Percentiles rank a stretch among this genome's conserved stretches.
phyloP scores from a whole-genome alignment of 2,329 filamentous ascomycete species.

The Exutisphaerella laricina region DNA sequence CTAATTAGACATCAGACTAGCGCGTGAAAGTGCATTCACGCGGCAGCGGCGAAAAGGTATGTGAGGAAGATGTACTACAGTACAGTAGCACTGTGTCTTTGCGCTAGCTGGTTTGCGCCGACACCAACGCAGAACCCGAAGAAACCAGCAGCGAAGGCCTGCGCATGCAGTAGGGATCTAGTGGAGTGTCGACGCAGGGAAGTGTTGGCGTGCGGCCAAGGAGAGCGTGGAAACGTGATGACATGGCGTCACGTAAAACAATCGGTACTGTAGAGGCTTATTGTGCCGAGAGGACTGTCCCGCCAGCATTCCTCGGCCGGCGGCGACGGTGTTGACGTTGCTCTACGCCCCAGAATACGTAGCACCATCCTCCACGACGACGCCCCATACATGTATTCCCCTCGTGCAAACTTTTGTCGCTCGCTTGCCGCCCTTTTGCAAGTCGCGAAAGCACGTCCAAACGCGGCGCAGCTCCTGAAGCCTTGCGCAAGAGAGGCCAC shows the following conservation, averaged over 20 bases:
- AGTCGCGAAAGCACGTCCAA: not conserved
- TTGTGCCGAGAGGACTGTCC: not conserved
- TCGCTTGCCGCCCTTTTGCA: not conserved
- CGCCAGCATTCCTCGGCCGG: not conserved
- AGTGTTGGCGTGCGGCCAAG: not conserved
- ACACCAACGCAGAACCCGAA: not conserved
- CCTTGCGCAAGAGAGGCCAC: conserved; percentile 1
- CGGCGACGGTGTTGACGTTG: not conserved
- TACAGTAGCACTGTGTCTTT: not conserved
- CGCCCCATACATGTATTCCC: not conserved
- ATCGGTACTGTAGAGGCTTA: not conserved
- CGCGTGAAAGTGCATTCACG: not conserved
- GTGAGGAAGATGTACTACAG: not conserved
- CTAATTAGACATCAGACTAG: conserved; percentile 7
- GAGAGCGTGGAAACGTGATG: not conserved
- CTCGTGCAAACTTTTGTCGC: not conserved
- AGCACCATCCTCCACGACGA: too few species aligned
- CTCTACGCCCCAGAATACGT: too few species aligned
- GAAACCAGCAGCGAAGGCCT: not conserved
- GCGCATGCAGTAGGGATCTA: conserved; percentile 1
- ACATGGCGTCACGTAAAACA: not conserved
- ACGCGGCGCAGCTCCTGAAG: conserved; percentile 4
- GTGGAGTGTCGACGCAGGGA: conserved; percentile 1
- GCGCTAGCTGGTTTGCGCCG: conserved; percentile 4
- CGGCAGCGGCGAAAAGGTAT: conserved; percentile 4